Conservation (phyloP, 768 basidiomycete species). For the Coprinopsis sp. region DNA sequence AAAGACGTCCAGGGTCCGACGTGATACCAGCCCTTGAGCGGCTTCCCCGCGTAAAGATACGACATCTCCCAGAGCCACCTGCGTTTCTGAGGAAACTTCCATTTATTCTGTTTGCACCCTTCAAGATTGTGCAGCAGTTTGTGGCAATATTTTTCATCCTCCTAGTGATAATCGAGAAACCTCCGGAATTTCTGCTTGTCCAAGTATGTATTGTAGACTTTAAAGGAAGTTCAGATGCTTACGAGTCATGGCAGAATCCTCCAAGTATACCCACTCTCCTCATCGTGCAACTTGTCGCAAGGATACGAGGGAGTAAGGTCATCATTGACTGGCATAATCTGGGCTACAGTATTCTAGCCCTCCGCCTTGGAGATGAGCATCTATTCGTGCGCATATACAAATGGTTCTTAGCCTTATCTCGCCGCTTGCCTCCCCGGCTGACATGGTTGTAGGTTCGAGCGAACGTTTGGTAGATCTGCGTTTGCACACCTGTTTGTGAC, state of each 20-base stretch:
- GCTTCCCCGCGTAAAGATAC: constrained; percentile 57
- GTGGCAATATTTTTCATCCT: constrained; percentile 57
- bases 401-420: constrained; percentile 42
- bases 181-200: constrained; percentile 82
- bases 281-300: constrained; percentile 70
- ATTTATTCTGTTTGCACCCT: constrained; percentile 68
- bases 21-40: constrained; percentile 71
- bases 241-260: constrained; percentile 63
- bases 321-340: constrained; percentile 99
- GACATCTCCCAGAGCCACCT: constrained; percentile 66
- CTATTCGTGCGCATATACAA: constrained; percentile 69
- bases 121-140: constrained; percentile 76
- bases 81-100: constrained; percentile 48
- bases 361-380: constrained; percentile 70
- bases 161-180: constrained; percentile 51
- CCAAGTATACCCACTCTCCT: constrained; percentile 93
- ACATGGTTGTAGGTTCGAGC: constrained; percentile 66
- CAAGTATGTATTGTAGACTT: constrained; percentile 52
- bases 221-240: background rate
- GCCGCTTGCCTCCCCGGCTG: background rate
- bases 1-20: constrained; percentile 54
- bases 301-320: constrained; percentile 70
- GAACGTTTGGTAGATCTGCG: constrained; percentile 70
- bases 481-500: constrained; percentile 95
- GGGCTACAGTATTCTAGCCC: constrained; percentile 86